phyloP scores from a whole-genome alignment of 148 eudicot genomes.

The Simmondsia chinensis region DNA sequence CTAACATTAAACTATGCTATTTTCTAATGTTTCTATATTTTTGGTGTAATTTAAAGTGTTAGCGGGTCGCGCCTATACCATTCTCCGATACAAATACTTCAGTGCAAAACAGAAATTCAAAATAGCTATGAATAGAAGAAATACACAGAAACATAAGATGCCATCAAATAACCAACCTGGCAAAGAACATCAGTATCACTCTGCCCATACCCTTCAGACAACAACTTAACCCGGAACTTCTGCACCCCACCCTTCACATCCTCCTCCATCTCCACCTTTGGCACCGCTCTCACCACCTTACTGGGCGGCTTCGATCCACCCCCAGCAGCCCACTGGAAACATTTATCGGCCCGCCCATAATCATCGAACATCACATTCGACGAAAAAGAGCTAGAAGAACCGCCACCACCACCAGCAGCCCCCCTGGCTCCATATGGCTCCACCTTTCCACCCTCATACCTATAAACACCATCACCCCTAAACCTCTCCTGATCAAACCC shows the following conservation, averaged over 20 bases:
- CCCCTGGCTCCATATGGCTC: constrained; percentile 67
- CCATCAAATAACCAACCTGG: constrained; percentile 41
- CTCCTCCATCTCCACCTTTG: constrained; percentile 35
- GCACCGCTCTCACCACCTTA: constrained; percentile 49
- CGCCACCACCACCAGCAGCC: constrained; percentile 21
- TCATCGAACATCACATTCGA: constrained; percentile 60
- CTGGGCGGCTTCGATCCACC: constrained; percentile 10
- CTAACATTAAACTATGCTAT: too few relatives aligned
- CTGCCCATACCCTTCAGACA: constrained; percentile 63
- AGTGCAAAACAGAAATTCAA: too few relatives aligned
- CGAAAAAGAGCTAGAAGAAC: constrained; percentile 18
- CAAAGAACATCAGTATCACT: constrained; percentile 78
- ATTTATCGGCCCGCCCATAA: constrained; percentile 70
- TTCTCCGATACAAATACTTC: too few relatives aligned
- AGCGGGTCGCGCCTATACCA: too few relatives aligned
- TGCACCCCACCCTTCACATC: constrained; percentile 48
- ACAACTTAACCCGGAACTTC: constrained; percentile 66
- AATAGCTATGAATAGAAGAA: neutral
- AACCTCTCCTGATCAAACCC: constrained; percentile 6
- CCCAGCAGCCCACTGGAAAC: constrained; percentile 13
- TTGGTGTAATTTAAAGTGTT: too few relatives aligned
- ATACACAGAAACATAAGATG: neutral
- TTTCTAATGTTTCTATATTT: too few relatives aligned
- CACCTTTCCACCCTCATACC: constrained; percentile 43
- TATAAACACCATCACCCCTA: constrained; percentile 40